Evolutionary conservation across 805 yeast genomes (phyloP), one percentile per base, ranked within the genome.

Genomic region (Wickerhamiella qilinensis): DNA sequence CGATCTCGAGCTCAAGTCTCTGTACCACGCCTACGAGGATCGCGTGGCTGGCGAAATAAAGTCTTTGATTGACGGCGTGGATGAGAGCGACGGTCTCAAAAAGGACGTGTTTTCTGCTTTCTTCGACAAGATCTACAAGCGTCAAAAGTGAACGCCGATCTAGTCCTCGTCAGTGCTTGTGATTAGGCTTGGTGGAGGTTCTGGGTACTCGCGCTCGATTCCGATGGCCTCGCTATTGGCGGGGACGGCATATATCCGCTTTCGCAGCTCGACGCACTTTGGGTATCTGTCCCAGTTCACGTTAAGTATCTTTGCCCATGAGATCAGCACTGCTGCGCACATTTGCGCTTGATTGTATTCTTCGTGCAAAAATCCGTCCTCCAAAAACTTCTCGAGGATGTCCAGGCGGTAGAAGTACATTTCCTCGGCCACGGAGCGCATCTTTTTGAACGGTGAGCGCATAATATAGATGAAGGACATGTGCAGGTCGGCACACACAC

Each of bases 1-100:
- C 39, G 83, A 82, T 37, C 65, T 91, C 59, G 69, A 75, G 30
- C 71, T 91, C 47, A 82, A 77, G 44, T 56, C 73, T 44, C 63
- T 71, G 43, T 91, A 84, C 63, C 69, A 67, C 35, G 73, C 75
- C 41, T 91, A 88, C 60, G 98, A 91, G 64, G 96, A 86, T 53
- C 57, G 64, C 30, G 60, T 75, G 42, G 94, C 82, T 24, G 60
- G 59, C 35, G 71, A 78, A 43, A 67, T 91, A 55, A 71, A 63
- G 52, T 57, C 57, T 30, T 67, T 73, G 56, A 91, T 91, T 46
- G 69, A 69, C n/a, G 51, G 67, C 21, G 62, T 81, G 42, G 97
- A 91, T 55, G 97, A 88, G 63, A 66, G 80, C 18, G 75, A 93
- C 54, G 98, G 98, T n/a, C 81, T 91, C 63, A 88, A 83, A 63